A percentile compares a stretch with the other conserved stretches of the same genome.
These are phyloP conservation scores for Citrus australasica DNA, from an alignment of 345 rosid species.

Conservation along the genomic window DNA sequence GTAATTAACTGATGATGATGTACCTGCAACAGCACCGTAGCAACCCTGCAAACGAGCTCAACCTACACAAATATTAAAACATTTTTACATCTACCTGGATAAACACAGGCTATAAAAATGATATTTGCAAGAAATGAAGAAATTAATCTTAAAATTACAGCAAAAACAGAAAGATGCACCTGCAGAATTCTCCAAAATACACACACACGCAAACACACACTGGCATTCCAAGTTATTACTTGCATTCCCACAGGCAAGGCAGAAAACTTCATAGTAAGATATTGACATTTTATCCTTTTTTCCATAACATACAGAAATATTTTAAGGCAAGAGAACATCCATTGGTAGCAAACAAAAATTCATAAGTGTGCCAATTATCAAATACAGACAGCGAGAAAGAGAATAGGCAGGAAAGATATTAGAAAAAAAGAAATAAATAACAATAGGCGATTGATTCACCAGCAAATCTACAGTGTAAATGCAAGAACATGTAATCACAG, in stretches of 20 bases:
- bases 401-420: neutral
- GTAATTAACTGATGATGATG: slow-evolving; percentile 79
- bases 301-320: neutral
- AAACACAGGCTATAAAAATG: neutral
- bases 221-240: neutral
- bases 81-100: neutral
- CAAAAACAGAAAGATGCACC: neutral
- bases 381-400: neutral
- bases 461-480: neutral
- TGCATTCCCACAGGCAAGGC: neutral
- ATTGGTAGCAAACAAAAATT: neutral
- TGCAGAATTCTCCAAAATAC: neutral
- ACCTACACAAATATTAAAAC: slow-evolving; percentile 42
- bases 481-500: slow-evolving; percentile 1
- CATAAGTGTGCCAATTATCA: neutral
- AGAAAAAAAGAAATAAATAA: neutral
- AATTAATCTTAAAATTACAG: neutral
- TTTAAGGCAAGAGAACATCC: neutral
- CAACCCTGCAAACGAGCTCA: slow-evolving; percentile 79
- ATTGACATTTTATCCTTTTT: neutral
- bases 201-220: too few species aligned
- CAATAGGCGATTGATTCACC: neutral
- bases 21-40: slow-evolving; percentile 64
- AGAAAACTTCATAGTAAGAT: neutral
- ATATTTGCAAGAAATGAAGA: neutral